Base-by-base conservation (phyloP, 306 rosid species). In the Quillaja saponaria region DNA sequence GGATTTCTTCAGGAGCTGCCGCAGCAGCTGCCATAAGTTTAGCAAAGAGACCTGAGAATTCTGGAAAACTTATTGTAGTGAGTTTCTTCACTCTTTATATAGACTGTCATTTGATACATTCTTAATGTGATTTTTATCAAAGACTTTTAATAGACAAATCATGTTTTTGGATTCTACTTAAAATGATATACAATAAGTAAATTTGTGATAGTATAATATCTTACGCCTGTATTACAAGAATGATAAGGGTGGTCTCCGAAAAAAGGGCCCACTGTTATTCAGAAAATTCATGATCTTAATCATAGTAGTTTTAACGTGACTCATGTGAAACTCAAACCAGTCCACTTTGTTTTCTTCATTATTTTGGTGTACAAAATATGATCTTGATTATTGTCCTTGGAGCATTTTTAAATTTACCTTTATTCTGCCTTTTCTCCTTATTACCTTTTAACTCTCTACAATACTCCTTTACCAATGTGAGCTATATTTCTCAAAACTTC, bases 1-100 rank as follows among this genome's bases (percentile, higher is more conserved):
- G 98, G 58, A 86, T 88, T 66, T 91, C 96, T 63, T 91, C 96
- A 14, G 98, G 98, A 73, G 98, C 96, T 50, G 98, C 98, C 60
- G 96, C 96, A 11, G 92, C 84, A 6, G 97, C 97, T 49, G 96
- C 96, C 67, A 54, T 91, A 66, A 79, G 69, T 71, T 74, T 88
- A 71, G 96, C 88, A 66, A 82, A 82, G 71, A 79, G 95, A 66
- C 84, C 95, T 21, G 95, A 88, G 75, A 86, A 88, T 67, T 71
- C 90, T 49, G 92, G 96, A 66, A 91, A 86, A 65, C 90, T 91
- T 54, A 81, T 91, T 55, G 82, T 37, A 57, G 98, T 91, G 61
- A 77, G 91, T 83, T 61, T 38, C 11, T 71, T 64, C 73, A 35
- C 62, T 64, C 16, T 8, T 33, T 7, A 31, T 21, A 47, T n/a